Conservation (phyloP, 2,329 filamentous ascomycete genomes). For the Neodidymelliopsis sp. region DNA sequence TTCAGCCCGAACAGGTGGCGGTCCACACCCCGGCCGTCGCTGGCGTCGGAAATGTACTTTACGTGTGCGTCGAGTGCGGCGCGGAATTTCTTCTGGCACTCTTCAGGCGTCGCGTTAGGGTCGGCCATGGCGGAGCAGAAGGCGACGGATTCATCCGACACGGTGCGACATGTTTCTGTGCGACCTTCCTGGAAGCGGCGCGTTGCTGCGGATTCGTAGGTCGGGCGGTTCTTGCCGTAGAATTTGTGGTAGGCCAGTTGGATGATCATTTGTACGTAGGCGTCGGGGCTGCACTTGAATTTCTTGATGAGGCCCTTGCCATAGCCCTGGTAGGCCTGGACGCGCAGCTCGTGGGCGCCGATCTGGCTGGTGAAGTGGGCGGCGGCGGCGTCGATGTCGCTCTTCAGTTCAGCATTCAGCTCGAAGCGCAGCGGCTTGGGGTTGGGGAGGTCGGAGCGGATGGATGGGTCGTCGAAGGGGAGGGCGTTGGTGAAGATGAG, state of each 20-base stretch:
- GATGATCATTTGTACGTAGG: constrained; percentile 98
- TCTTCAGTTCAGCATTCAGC: constrained; percentile 74
- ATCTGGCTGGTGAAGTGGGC: constrained; percentile 84
- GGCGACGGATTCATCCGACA: constrained; percentile 88
- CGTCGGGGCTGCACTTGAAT: constrained; percentile 97
- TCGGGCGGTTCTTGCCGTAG: constrained; percentile 97
- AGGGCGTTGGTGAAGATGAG: constrained; percentile 94
- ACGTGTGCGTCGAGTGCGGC: constrained; percentile 82
- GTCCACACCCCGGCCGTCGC: constrained; percentile 92
- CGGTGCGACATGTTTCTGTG: constrained; percentile 92
- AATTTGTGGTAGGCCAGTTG: constrained; percentile 99
- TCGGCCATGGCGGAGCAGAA: constrained; percentile 91
- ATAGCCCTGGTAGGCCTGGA: constrained; percentile 96
- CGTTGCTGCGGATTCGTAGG: constrained; percentile 95
- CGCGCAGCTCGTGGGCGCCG: constrained; percentile 84
- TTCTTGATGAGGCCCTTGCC: constrained; percentile 99
- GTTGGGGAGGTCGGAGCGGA: constrained; percentile 85
- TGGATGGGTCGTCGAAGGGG: constrained; percentile 78
- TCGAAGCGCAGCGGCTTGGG: constrained; percentile 80
- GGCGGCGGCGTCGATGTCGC: constrained; percentile 79
- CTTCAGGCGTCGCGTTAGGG: constrained; percentile 66
- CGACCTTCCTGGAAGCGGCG: constrained; percentile 95
- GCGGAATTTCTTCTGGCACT: constrained; percentile 78
- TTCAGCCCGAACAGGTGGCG: constrained; percentile 97
- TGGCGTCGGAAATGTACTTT: constrained; percentile 89